phyloP scores from a whole-genome alignment of 768 basidiomycete genomes.

The Pleurotus tuoliensis region DNA sequence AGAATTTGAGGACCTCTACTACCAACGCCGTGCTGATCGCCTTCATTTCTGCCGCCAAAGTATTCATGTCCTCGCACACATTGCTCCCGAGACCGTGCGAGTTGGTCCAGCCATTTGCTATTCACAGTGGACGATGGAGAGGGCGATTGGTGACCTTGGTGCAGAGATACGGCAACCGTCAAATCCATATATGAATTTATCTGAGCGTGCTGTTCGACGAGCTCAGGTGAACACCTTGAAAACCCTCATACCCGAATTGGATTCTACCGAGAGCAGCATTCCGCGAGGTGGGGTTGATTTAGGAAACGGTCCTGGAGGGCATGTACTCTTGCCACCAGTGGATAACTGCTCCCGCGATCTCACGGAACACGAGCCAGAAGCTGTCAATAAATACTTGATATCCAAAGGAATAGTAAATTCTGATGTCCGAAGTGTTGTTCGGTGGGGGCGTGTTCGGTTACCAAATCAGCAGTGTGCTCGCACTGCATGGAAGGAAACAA shows the following conservation, averaged over 20 bases:
- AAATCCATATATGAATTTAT: constrained; percentile 17
- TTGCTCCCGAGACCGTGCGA: constrained; percentile 11
- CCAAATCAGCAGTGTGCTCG: too few relatives aligned
- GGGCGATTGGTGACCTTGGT: constrained; percentile 15
- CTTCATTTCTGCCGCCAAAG: constrained; percentile 16
- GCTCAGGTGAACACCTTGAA: constrained; percentile 5
- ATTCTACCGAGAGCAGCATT: background rate
- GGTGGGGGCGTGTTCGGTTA: too few relatives aligned
- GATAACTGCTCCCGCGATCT: background rate
- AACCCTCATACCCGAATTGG: background rate
- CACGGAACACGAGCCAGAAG: background rate
- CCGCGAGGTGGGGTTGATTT: constrained; percentile 2
- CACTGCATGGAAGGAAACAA: too few relatives aligned
- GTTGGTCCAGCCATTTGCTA: constrained; percentile 11
- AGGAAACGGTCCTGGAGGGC: background rate
- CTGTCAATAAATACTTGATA: background rate
- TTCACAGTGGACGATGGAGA: constrained; percentile 18
- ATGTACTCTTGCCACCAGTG: constrained; percentile 3
- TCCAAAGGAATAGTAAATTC: background rate
- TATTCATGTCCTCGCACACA: constrained; percentile 16
- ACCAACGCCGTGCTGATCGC: constrained; percentile 11
- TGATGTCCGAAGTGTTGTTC: background rate
- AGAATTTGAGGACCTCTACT: constrained; percentile 17
- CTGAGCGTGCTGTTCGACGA: constrained; percentile 11
- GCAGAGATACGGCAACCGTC: constrained; percentile 16